These are phyloP conservation scores for Fusarium siculi DNA, from an alignment of 2,329 filamentous ascomycete genomes.

Conservation along the genomic window DNA sequence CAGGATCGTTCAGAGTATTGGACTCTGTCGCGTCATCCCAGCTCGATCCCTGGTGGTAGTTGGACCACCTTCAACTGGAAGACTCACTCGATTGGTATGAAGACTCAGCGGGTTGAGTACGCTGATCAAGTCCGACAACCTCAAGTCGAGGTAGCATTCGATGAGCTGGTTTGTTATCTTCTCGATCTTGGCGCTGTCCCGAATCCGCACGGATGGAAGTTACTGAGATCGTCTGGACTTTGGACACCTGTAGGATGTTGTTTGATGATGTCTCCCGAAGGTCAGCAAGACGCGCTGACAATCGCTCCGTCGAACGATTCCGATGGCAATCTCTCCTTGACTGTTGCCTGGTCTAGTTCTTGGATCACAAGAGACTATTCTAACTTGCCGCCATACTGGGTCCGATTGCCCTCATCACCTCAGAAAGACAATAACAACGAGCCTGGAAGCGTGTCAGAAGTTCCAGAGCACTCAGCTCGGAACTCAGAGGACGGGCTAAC, in stretches of 20 bases:
- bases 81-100: conserved; percentile 69
- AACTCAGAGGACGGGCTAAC: conserved; percentile 1
- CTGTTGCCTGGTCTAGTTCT: conserved; percentile 64
- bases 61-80: conserved; percentile 76
- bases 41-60: conserved; percentile 66
- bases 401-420: conserved; percentile 55
- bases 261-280: conserved; percentile 64
- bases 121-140: conserved; percentile 65
- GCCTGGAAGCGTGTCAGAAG: neutral
- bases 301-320: conserved; percentile 68
- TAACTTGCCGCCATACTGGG: conserved; percentile 70
- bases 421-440: neutral
- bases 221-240: conserved; percentile 66
- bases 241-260: conserved; percentile 70
- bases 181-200: conserved; percentile 72
- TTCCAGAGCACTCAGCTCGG: neutral
- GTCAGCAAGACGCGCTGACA: conserved; percentile 60
- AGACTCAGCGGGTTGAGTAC: conserved; percentile 72
- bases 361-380: conserved; percentile 64
- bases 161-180: conserved; percentile 69
- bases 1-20: conserved; percentile 67
- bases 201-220: conserved; percentile 66
- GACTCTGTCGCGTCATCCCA: conserved; percentile 62
- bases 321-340: conserved; percentile 68
- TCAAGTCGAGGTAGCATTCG: conserved; percentile 65